A percentile compares a stretch with the other conserved stretches of the same genome.
Conservation (phyloP, 768 basidiomycete species). For the Dioszegia aurantiaca region DNA sequence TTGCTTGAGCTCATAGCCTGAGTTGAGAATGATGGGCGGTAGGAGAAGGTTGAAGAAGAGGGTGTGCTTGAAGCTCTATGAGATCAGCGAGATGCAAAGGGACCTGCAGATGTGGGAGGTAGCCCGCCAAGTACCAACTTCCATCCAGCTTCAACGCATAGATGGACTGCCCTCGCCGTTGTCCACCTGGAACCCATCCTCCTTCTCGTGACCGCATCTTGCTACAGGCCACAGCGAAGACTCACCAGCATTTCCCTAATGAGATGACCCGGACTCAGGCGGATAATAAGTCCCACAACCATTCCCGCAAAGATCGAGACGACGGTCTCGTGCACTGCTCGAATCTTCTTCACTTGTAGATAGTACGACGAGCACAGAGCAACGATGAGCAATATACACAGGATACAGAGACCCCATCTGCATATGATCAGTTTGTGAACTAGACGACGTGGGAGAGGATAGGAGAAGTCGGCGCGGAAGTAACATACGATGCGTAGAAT, state of each 20-base stretch:
- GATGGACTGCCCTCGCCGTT: no score
- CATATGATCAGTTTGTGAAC: constrained; percentile 3
- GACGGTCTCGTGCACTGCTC: constrained; percentile 91
- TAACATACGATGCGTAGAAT: constrained; percentile 51
- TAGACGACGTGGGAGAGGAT: background rate
- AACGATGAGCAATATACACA: constrained; percentile 75
- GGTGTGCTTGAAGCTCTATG: constrained; percentile 89
- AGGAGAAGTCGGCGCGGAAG: no score
- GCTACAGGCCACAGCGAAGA: constrained; percentile 31
- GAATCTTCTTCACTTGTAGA: constrained; percentile 92
- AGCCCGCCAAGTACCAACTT: no score
- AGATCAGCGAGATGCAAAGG: constrained; percentile 7
- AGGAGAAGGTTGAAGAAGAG: constrained; percentile 97
- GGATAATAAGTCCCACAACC: constrained; percentile 86
- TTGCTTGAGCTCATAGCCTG: constrained; percentile 97
- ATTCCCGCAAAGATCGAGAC: constrained; percentile 92
- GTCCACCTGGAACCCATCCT: no score
- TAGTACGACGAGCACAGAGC: constrained; percentile 97
- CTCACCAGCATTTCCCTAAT: constrained; percentile 97
- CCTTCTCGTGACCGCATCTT: no score
- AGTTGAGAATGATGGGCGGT: constrained; percentile 96
- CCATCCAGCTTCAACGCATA: no score
- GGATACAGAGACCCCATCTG: constrained; percentile 53
- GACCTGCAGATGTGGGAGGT: no score
- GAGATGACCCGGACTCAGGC: constrained; percentile 86